Base-by-base conservation (phyloP, 768 basidiomycete genomes). In the Mycena pura region DNA sequence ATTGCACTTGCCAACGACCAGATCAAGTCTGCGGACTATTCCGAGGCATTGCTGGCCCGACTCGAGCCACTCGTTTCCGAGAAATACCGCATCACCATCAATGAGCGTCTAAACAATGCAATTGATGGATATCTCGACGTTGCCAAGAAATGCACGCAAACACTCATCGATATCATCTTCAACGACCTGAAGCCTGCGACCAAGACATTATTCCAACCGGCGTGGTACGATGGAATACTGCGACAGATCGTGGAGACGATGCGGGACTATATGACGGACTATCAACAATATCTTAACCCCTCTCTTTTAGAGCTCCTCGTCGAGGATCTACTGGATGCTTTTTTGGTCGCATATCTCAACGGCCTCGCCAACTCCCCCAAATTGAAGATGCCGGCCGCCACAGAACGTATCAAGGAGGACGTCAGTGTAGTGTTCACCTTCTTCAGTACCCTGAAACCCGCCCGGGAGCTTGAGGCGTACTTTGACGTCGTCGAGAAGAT, bases 81-180 rank as follows among this genome's bases (percentile, higher is more conserved):
- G 70, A 99, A 98, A 77, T 99, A 99, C 74, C 82, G 90, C 41
- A 82, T 78, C 14, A 81, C 85, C 6, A 96, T 99, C 69, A 88
- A 85, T 66, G 93, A 95, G 69, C 85, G 88, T 41, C 80, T 99
- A 50, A 98, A 97, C 78, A 92, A 96, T 64, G 95, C 96, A 31
- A 98, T 99, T 66, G 96, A 99, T 72, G 97, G 97, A 3, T 99
- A 96, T 75, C 85, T 99, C 63, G 97, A 99, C 74, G 94, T 99
- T 36, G 96, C 96, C 51, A 99, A 99, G 81, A 93, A 93, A 73
- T 99, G 96, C 80, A 95, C 92, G 21, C 92, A 96, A 68, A 91
- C 91, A 0, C 85, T 99, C 57, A 95, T 99, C 70, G 92, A 93
- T 68, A 87, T 96, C 69, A 89, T 99, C 68, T 95, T 97, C 81